These are phyloP conservation scores for Cubamyces lactineus DNA, from an alignment of 768 basidiomycete species.

Conservation along the genomic window DNA sequence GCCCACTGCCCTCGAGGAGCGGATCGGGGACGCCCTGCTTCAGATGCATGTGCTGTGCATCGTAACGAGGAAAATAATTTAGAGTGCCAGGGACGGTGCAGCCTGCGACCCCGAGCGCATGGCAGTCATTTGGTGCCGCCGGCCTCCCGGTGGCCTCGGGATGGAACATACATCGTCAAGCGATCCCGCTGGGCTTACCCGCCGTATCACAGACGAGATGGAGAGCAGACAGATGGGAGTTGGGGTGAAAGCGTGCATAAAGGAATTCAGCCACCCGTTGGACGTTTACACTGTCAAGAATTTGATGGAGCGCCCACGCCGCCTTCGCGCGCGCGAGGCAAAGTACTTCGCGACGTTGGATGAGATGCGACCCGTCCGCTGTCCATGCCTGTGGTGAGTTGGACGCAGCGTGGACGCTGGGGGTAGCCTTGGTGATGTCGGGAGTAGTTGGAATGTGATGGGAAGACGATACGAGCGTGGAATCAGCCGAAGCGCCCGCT, in stretches of 20 bases:
- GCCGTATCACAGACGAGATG: not conserved
- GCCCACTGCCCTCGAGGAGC: not conserved
- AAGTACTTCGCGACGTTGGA: not conserved
- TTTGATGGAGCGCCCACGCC: conserved; percentile 12
- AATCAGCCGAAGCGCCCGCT: conserved; percentile 15
- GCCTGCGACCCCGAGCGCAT: too few relatives aligned
- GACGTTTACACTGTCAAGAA: conserved; percentile 19
- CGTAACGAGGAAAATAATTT: not conserved
- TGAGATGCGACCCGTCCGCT: not conserved
- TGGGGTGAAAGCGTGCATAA: not conserved
- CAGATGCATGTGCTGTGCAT: not conserved
- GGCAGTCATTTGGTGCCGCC: not conserved
- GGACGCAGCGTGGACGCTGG: not conserved
- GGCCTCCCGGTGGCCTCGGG: conserved; percentile 2
- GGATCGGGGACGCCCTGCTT: not conserved
- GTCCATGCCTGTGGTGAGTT: not conserved
- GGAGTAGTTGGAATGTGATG: conserved; percentile 11
- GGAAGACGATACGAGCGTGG: conserved; percentile 3
- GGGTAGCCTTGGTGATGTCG: conserved; percentile 21
- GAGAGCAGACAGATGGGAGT: not conserved
- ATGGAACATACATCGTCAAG: not conserved
- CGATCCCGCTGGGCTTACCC: not conserved
- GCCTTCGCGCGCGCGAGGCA: not conserved
- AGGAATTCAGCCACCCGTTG: not conserved
- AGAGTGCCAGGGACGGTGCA: too few relatives aligned